Base-by-base conservation (phyloP, 768 basidiomycete species). In the Termitomyces sp. region DNA sequence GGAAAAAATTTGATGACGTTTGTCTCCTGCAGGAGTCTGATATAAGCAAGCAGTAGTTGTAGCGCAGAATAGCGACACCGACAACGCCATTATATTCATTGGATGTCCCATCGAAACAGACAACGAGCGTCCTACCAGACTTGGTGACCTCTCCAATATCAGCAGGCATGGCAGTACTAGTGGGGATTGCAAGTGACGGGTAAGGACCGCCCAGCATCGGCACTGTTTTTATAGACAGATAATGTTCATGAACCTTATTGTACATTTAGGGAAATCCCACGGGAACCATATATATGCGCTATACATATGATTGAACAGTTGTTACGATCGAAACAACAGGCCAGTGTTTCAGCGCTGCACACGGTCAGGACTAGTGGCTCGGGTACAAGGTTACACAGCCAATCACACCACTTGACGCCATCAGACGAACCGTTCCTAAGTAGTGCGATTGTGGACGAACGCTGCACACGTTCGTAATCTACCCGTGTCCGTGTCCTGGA, bases 91-190 rank as follows among this genome's bases (percentile, higher is more conserved):
- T 66, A 59, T 78, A 86, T 57, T 79, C 76, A 42, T 72, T 72
- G 1, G 74, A 65, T 6, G 86, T 87, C n/a, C 85, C 86, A 62
- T 87, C 85, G 64, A 87, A 87, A 68, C 83, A 85, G 33, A 87
- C 57, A n/a, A 66, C 9, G 32, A 66, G 62, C 16, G 65, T 61
- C 42, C 65, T 57, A 16, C 57, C 62, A 38, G 62, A 22, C 57
- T 61, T 66, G 9, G 61, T 58, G 22, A 59, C 60, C 46, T 66
- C 62, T 32, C 52, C 63, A 58, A 42, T 57, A 24, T 55, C 57
- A 20, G 60, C 44, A 28, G 64, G 42, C 69, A 70, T 70, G 16
- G 20, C 24, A 65, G 55, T 33, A 16, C 18, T 20, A 15, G 42
- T 12, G 46, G 40, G 44, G 38, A 3, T 16, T 20, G 38, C n/a